Base-by-base conservation (phyloP, 306 rosid species). In the Cucurbita moschata region DNA sequence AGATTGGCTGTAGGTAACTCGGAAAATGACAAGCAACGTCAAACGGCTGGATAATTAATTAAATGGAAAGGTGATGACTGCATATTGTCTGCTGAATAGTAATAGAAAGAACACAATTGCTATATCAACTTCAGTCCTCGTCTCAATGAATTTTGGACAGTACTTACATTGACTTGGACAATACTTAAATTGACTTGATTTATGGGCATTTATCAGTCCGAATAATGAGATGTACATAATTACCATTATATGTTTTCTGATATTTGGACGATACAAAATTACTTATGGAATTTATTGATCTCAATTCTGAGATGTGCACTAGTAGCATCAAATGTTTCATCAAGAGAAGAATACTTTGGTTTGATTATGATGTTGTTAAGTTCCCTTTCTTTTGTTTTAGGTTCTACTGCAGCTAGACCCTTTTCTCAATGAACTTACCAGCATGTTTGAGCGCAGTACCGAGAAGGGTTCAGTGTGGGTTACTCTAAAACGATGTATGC, bases 391-490 rank as follows among this genome's bases (percentile, higher is more conserved):
- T 37, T 70, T 72, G 84, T 72, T 54, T 39, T 51, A 91, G 99
- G 99, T 91, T 84, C 82, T 86, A 72, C 75, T 91, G 60, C 99
- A 88, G 84, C 83, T 77, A 63, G 99, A 95, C 65, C 99, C 96
- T 3, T 95, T 95, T 79, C 99, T 95, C 74, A 95, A 89, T 83
- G 99, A 95, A 72, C 96, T 95, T 59, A 95, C 96, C 30, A 86
- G 89, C 90, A 88, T 95, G 96, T 91, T 89, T 46, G 96, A 88
- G 87, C 88, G 81, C 35, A 91, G 83, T 83, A 87, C 82, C 0
- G 92, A 89, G 78, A 85, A 83, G 68, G 96, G 97, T n/a, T 85
- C 99, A 1, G 96, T 91, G 50, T 95, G 96, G 99, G 99, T 95
- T 60, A 95, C 97, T 55, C 96, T 91, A 55, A 91, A 95, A 73